Percentiles rank a stretch among this genome's conserved stretches.
Conservation (phyloP, 2,329 filamentous ascomycete species). For the Colletotrichum lini region DNA sequence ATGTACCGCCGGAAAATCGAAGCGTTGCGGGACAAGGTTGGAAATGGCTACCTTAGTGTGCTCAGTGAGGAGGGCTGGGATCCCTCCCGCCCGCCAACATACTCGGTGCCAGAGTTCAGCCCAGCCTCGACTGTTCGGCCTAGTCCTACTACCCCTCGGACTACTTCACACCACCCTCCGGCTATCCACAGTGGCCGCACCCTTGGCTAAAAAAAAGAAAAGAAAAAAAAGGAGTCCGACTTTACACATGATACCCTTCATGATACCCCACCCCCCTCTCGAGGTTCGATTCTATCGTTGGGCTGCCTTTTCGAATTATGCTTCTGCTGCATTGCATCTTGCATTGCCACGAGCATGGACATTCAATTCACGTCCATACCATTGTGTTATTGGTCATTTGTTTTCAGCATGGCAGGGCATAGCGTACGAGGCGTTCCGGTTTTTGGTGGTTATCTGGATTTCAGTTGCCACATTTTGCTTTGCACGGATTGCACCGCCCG, state of each 20-base stretch:
- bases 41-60: constrained; percentile 88
- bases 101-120: constrained; percentile 56
- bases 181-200: constrained; percentile 69
- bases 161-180: constrained; percentile 54
- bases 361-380: constrained; percentile 32
- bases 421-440: constrained; percentile 56
- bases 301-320: constrained; percentile 34
- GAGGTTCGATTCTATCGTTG: constrained; percentile 40
- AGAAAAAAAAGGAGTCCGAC: constrained; percentile 29
- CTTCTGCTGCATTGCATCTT: constrained; percentile 38
- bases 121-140: constrained; percentile 55
- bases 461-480: constrained; percentile 40
- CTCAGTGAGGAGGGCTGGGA: constrained; percentile 84
- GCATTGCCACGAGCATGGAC: constrained; percentile 38
- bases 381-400: constrained; percentile 43
- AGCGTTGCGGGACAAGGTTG: constrained; percentile 85
- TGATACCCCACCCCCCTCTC: constrained; percentile 45
- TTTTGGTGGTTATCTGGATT: constrained; percentile 45
- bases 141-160: constrained; percentile 53
- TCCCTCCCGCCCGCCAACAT: constrained; percentile 55
- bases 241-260: constrained; percentile 45
- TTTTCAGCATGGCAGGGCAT: constrained; percentile 54
- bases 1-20: constrained; percentile 92
- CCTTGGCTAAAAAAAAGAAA: constrained; percentile 58
- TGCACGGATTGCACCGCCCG: constrained; percentile 34